Conservation (phyloP, 2,329 filamentous ascomycete genomes). For the Colletotrichum zoysiae region DNA sequence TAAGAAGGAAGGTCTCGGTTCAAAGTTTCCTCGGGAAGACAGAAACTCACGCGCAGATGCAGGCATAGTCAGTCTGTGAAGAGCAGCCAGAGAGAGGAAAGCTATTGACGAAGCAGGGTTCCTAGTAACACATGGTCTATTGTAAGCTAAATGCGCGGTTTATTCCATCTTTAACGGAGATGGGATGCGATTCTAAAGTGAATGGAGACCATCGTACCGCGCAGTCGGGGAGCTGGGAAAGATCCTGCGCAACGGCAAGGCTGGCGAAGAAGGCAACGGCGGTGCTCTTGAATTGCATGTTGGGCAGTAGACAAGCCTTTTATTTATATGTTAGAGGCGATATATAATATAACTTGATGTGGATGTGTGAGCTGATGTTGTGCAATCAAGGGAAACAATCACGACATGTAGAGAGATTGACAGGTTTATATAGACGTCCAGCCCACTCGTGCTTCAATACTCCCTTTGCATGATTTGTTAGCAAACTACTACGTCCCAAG, state of each 20-base stretch:
- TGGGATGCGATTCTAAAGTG: neutral
- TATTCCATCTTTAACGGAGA: neutral
- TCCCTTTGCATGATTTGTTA: neutral
- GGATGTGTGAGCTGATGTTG: constrained; percentile 1
- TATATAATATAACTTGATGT: neutral
- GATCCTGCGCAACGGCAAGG: constrained; percentile 42
- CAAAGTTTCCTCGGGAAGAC: neutral
- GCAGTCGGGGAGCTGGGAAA: constrained; percentile 28
- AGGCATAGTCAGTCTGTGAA: constrained; percentile 39
- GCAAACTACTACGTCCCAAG: too few species aligned
- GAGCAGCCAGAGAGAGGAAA: constrained; percentile 35
- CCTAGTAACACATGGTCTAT: neutral
- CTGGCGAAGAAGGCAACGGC: constrained; percentile 44
- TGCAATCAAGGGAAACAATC: constrained; percentile 15
- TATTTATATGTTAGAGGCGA: too few species aligned
- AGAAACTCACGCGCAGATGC: constrained; percentile 39
- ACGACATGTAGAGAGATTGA: constrained; percentile 18
- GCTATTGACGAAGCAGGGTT: constrained; percentile 38
- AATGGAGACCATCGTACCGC: constrained; percentile 10
- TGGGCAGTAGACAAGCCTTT: constrained; percentile 20
- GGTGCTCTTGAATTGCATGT: constrained; percentile 46
- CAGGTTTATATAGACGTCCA: constrained; percentile 22
- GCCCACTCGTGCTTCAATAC: too few species aligned
- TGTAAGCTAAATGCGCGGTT: neutral
- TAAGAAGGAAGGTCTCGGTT: too few species aligned